A percentile compares a stretch with the other conserved stretches of the same genome.
Conservation (phyloP, 2,329 filamentous ascomycete species). For the Curvularia spicifera region DNA sequence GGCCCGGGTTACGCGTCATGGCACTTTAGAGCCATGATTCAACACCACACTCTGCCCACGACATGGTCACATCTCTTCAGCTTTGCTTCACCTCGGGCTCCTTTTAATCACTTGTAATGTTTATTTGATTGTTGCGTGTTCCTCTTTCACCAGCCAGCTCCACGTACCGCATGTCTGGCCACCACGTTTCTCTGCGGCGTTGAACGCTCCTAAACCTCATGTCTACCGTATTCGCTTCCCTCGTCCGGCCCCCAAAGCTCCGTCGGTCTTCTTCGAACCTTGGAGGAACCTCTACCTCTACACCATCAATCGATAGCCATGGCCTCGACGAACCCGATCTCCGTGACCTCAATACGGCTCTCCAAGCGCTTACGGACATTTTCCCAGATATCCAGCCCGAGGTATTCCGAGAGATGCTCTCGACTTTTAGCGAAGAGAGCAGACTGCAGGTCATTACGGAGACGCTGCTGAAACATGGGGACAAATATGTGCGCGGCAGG, state of each 20-base stretch:
- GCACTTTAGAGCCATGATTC: constrained; percentile 7
- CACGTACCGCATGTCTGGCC: constrained; percentile 15
- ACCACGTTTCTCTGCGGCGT: constrained; percentile 8
- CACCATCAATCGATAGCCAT: constrained; percentile 14
- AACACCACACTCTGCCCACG: constrained; percentile 1
- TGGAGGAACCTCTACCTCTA: constrained; percentile 14
- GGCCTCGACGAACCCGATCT: constrained; percentile 65
- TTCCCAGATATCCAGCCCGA: constrained; percentile 84
- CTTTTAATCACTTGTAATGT: constrained; percentile 21
- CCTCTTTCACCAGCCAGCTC: not conserved
- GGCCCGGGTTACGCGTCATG: constrained; percentile 27
- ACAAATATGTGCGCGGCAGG: constrained; percentile 73
- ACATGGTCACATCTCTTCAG: constrained; percentile 3
- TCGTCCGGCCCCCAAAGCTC: constrained; percentile 38
- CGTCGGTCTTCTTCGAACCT: constrained; percentile 23
- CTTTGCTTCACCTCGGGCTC: constrained; percentile 6
- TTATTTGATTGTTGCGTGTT: constrained; percentile 14
- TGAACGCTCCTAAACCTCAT: constrained; percentile 26
- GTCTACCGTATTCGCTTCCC: constrained; percentile 47
- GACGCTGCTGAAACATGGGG: constrained; percentile 73
- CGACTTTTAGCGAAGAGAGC: constrained; percentile 76
- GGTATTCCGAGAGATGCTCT: constrained; percentile 81
- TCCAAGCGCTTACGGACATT: constrained; percentile 71
- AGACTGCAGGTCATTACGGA: constrained; percentile 79
- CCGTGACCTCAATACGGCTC: constrained; percentile 71